Conservation (phyloP, 1,284 basidiomycete species). For the Moniliophthora roreri region DNA sequence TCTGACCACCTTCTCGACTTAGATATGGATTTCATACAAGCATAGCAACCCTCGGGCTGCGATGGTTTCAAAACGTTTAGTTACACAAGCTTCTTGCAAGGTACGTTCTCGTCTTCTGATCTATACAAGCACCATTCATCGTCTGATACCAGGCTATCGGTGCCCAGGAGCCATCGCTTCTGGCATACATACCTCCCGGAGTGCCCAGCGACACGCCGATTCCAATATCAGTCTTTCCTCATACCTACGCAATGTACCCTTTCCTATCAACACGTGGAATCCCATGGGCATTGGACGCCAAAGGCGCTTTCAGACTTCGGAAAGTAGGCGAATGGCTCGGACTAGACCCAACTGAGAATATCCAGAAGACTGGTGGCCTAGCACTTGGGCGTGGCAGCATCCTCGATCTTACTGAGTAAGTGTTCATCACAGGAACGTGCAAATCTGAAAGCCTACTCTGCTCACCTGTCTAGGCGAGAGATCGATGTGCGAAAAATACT, state of each 20-base stretch:
- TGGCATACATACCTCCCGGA: slow-evolving; percentile 38
- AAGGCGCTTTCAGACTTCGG: slow-evolving; percentile 55
- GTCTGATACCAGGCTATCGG: slow-evolving; percentile 21
- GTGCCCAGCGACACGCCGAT: slow-evolving; percentile 27
- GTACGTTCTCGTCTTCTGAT: slow-evolving; percentile 32
- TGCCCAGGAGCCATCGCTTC: slow-evolving; percentile 22
- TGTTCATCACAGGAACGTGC: slow-evolving; percentile 1
- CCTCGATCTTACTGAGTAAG: slow-evolving; percentile 33
- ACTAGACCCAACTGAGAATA: slow-evolving; percentile 30
- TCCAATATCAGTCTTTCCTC: slow-evolving; percentile 23
- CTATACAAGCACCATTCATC: slow-evolving; percentile 1
- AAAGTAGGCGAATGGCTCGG: slow-evolving; percentile 60
- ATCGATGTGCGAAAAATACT: slow-evolving; percentile 17
- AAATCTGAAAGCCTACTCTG: neutral
- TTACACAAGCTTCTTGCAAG: slow-evolving; percentile 48
- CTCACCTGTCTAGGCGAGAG: slow-evolving; percentile 17
- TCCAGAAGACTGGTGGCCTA: slow-evolving; percentile 37
- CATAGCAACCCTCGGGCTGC: slow-evolving; percentile 33
- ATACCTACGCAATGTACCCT: slow-evolving; percentile 61
- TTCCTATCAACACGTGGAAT: slow-evolving; percentile 51
- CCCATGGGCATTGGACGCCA: slow-evolving; percentile 45
- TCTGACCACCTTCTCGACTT: slow-evolving; percentile 3
- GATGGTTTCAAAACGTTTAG: slow-evolving; percentile 49
- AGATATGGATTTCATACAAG: slow-evolving; percentile 59
- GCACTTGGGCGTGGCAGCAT: slow-evolving; percentile 31